Evolutionary conservation across 495 filamentous ascomycete species (phyloP).

Genomic region (Neurospora africana): DNA sequence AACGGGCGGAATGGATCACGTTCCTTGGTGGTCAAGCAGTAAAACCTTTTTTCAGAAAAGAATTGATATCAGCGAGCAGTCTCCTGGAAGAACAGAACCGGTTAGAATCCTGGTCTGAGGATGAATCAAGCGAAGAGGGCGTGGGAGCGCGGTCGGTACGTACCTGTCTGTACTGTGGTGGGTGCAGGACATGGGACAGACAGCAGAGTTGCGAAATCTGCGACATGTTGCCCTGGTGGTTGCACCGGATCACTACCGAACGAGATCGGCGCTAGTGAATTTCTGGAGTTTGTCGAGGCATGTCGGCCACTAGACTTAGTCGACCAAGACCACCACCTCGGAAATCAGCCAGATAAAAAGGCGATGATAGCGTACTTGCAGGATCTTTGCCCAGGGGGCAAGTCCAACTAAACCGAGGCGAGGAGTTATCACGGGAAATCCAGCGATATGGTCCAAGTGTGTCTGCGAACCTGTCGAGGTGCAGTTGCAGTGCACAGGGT

Average conservation of each 20-base stretch:
- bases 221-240: background rate
- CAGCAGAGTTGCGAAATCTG: background rate
- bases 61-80: background rate
- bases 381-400: background rate
- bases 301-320: background rate
- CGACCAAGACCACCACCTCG: background rate
- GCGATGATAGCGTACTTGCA: background rate
- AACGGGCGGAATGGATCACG: background rate
- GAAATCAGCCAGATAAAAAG: background rate
- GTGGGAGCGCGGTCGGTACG: background rate
- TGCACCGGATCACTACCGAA: background rate
- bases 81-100: background rate
- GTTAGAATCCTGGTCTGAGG: background rate
- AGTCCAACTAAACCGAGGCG: background rate
- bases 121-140: background rate
- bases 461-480: constrained; percentile 1
- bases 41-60: background rate
- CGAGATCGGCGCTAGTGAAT: background rate
- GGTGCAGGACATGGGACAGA: background rate
- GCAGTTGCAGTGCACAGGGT: constrained; percentile 1
- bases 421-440: background rate
- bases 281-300: background rate
- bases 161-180: background rate
- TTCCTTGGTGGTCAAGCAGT: background rate
- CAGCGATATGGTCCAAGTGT: background rate